Percentiles rank a stretch among this genome's conserved stretches.
Evolutionary conservation across 352 stramenopile genomes (phyloP).

Genomic region (Pythium apleroticum): DNA sequence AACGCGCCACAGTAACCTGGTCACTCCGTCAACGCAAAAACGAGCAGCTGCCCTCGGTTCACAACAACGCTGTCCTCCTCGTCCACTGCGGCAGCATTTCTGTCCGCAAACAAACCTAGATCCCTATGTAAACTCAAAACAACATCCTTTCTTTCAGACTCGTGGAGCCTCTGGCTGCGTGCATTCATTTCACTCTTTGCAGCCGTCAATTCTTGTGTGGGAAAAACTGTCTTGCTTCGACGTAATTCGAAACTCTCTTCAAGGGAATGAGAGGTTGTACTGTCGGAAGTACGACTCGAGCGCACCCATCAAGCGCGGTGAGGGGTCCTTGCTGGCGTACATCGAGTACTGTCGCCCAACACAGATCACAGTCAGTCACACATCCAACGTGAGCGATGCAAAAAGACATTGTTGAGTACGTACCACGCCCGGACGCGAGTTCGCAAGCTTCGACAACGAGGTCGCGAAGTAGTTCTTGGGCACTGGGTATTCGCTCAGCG

Average conservation of each 20-base stretch:
- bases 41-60: neutral
- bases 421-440: slow-evolving; percentile 63
- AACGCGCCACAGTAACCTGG: slow-evolving; percentile 75
- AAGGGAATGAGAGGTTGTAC: slow-evolving; percentile 70
- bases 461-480: slow-evolving; percentile 65
- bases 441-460: slow-evolving; percentile 68
- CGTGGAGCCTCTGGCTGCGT: neutral
- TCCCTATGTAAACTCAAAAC: slow-evolving; percentile 29
- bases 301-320: slow-evolving; percentile 29
- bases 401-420: slow-evolving; percentile 14
- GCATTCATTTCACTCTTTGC: slow-evolving; percentile 5
- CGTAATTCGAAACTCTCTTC: slow-evolving; percentile 6
- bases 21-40: neutral
- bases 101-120: slow-evolving; percentile 39
- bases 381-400: no score
- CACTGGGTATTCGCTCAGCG: slow-evolving; percentile 74
- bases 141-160: slow-evolving; percentile 1
- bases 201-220: neutral
- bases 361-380: neutral
- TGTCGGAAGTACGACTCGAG: slow-evolving; percentile 67
- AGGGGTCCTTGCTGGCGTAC: slow-evolving; percentile 45
- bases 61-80: slow-evolving; percentile 9
- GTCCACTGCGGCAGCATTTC: slow-evolving; percentile 17
- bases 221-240: neutral
- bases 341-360: slow-evolving; percentile 44